Evolutionary conservation across 2,329 filamentous ascomycete species (phyloP).

Genomic region (Hypoxylon sp.): DNA sequence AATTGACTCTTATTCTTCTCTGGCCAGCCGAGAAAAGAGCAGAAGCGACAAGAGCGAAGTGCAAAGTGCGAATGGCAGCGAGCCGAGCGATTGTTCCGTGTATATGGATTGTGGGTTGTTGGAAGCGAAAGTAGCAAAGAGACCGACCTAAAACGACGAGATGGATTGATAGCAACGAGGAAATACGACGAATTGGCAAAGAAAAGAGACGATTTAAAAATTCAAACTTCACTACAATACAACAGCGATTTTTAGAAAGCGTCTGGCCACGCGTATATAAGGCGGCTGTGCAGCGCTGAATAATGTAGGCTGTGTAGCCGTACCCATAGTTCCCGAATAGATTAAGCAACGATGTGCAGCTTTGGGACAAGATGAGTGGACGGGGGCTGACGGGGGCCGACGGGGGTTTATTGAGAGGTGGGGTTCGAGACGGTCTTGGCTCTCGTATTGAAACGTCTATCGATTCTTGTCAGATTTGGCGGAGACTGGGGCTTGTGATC

Average conservation of each 20-base stretch:
- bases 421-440: slow-evolving; percentile 37
- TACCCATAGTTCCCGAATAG: slow-evolving; percentile 24
- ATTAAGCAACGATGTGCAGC: slow-evolving; percentile 37
- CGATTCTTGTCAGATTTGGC: slow-evolving; percentile 24
- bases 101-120: background rate
- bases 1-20: slow-evolving; percentile 16
- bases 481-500: background rate
- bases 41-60: slow-evolving; percentile 4
- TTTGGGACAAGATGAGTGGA: slow-evolving; percentile 33
- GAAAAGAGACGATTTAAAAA: slow-evolving; percentile 21
- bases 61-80: background rate
- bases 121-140: slow-evolving; percentile 24
- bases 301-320: slow-evolving; percentile 38
- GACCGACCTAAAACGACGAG: slow-evolving; percentile 13
- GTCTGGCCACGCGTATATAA: slow-evolving; percentile 2
- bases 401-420: background rate
- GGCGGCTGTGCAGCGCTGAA: slow-evolving; percentile 30
- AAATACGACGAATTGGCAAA: slow-evolving; percentile 21
- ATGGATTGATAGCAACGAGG: slow-evolving; percentile 14
- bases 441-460: slow-evolving; percentile 43
- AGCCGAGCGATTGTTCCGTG: slow-evolving; percentile 18
- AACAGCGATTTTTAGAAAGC: slow-evolving; percentile 6
- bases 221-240: slow-evolving; percentile 9
- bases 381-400: too few relatives aligned
- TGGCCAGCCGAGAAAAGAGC: slow-evolving; percentile 41